A percentile compares a stretch with the other conserved stretches of the same genome.
Conservation (phyloP, 306 rosid species). For the Rosa lucieae region DNA sequence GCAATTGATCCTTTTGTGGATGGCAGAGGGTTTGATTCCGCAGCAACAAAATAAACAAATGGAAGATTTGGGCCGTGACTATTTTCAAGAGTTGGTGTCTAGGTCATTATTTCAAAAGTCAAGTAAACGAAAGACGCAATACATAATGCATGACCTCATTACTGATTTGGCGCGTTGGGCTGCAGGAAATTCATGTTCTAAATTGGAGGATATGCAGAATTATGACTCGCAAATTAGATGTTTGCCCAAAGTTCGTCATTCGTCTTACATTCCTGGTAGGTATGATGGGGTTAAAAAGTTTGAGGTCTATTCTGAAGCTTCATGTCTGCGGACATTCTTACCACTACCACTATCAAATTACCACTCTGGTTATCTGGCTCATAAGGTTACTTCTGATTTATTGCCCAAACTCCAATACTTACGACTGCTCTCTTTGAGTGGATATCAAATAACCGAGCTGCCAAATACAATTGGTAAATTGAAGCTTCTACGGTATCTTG, state of each 20-base stretch:
- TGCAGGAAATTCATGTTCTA: slow-evolving; percentile 11
- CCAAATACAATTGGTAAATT: not conserved
- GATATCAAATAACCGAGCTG: not conserved
- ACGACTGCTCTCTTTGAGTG: not conserved
- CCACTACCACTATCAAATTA: not conserved
- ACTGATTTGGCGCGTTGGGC: slow-evolving; percentile 11
- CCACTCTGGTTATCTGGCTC: not conserved
- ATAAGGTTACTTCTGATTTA: not conserved
- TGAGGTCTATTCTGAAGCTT: not conserved
- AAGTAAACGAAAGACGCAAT: not conserved
- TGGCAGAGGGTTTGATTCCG: not conserved
- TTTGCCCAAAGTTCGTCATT: not conserved
- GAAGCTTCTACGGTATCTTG: not conserved
- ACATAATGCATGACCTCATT: slow-evolving; percentile 32
- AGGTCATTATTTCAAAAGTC: not conserved
- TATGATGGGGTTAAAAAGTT: not conserved
- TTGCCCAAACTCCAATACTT: not conserved
- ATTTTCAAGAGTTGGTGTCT: slow-evolving; percentile 19
- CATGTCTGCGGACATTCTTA: not conserved
- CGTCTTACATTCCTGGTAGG: not conserved
- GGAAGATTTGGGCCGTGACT: slow-evolving; percentile 22
- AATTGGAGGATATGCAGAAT: not conserved
- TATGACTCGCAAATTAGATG: no score
- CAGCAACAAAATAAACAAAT: not conserved
- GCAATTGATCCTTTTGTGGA: slow-evolving; percentile 25